phyloP scores from a whole-genome alignment of 805 yeast genomes.

The Wickerhamomyces chambardii region DNA sequence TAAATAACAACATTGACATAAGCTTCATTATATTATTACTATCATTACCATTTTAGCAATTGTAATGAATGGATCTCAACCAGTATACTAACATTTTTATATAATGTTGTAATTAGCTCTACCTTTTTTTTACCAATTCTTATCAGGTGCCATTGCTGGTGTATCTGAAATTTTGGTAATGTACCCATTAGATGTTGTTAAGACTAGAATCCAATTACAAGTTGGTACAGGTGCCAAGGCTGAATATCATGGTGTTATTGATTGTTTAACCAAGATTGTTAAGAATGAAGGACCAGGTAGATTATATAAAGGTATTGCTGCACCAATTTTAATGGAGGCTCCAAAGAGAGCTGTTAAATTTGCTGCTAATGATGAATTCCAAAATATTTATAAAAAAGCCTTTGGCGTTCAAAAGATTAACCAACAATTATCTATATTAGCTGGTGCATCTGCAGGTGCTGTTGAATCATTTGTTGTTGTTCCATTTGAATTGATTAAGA shows the following conservation, averaged over 20 bases:
- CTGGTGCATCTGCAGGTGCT: slow-evolving; percentile 99
- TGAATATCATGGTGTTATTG: slow-evolving; percentile 76
- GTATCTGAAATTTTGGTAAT: slow-evolving; percentile 90
- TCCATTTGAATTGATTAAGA: slow-evolving; percentile 94
- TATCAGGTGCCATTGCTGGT: slow-evolving; percentile 94
- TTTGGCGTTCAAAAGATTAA: slow-evolving; percentile 66
- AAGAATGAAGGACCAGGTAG: slow-evolving; percentile 77
- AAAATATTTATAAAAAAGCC: slow-evolving; percentile 62
- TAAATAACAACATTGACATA: no score
- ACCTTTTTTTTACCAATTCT: slow-evolving; percentile 88
- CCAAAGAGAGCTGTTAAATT: slow-evolving; percentile 98
- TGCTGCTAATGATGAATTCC: slow-evolving; percentile 97
- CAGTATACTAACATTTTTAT: neutral
- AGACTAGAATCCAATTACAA: slow-evolving; percentile 91
- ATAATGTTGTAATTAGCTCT: slow-evolving; percentile 43
- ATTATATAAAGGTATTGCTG: slow-evolving; percentile 87
- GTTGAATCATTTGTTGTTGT: slow-evolving; percentile 95
- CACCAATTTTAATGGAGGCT: slow-evolving; percentile 98
- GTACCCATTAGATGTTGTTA: slow-evolving; percentile 96
- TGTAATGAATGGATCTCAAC: no score
- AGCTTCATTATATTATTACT: no score
- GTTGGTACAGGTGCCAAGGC: slow-evolving; percentile 37
- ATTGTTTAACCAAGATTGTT: slow-evolving; percentile 77
- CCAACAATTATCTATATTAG: slow-evolving; percentile 78
- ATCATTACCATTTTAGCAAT: no score